Percentiles rank a stretch among this genome's conserved stretches.
Evolutionary conservation across 2,329 filamentous ascomycete genomes (phyloP).

Genomic region (Beauveria medogensis): DNA sequence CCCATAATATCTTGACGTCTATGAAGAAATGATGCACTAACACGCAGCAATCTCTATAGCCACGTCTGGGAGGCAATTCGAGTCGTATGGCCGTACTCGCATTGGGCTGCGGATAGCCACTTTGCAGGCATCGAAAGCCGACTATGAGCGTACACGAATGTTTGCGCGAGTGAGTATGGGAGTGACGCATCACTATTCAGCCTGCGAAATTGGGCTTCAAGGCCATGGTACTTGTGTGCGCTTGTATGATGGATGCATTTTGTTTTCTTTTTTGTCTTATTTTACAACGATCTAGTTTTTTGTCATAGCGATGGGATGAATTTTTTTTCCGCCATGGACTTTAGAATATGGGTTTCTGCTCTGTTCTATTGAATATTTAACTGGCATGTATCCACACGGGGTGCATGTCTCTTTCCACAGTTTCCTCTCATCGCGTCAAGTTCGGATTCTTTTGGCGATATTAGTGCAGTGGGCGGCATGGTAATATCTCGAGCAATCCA

Average conservation of each 20-base stretch:
- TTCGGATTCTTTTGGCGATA: not conserved
- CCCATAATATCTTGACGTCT: not conserved
- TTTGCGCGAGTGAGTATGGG: not conserved
- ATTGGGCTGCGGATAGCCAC: slow-evolving; percentile 69
- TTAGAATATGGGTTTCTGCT: not conserved
- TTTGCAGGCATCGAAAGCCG: slow-evolving; percentile 68
- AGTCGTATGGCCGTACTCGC: slow-evolving; percentile 81
- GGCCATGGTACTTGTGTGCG: not conserved
- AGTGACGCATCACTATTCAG: too few species aligned
- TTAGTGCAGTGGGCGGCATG: not conserved
- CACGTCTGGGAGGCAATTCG: slow-evolving; percentile 93
- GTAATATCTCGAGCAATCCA: not conserved
- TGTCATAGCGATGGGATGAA: slow-evolving; percentile 8
- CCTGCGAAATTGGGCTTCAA: not conserved
- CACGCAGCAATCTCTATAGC: slow-evolving; percentile 35
- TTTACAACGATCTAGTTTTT: not conserved
- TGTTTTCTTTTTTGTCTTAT: not conserved
- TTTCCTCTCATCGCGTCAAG: not conserved
- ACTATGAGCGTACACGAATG: slow-evolving; percentile 43
- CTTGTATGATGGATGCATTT: slow-evolving; percentile 7
- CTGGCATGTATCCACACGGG: not conserved
- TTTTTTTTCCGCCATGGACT: not conserved
- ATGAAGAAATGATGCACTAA: slow-evolving; percentile 20
- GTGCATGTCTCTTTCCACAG: not conserved
- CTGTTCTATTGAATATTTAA: not conserved